Conservation (phyloP, 2,329 filamentous ascomycete species). For the Ascochyta viciae-villosae region DNA sequence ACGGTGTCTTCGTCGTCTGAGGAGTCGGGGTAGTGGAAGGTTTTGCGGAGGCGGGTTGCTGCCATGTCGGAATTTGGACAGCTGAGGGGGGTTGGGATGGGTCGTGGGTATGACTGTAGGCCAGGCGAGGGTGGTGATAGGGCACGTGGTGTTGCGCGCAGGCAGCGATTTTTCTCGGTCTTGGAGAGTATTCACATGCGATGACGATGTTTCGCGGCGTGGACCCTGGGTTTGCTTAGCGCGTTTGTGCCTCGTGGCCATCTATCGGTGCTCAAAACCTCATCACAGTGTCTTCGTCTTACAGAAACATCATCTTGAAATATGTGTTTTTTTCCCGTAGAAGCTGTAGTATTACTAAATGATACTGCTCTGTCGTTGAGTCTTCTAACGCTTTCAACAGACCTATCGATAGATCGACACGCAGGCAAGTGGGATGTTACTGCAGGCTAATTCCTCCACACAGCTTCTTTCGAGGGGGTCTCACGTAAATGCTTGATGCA, state of each 20-base stretch:
- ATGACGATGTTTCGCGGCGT: conserved; percentile 27
- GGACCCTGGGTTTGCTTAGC: conserved; percentile 26
- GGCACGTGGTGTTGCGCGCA: conserved; percentile 11
- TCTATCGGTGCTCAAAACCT: neutral
- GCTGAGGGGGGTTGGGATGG: neutral
- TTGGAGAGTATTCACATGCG: conserved; percentile 15
- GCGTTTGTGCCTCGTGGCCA: neutral
- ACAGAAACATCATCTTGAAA: neutral
- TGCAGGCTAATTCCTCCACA: neutral
- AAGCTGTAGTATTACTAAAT: neutral
- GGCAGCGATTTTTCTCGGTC: conserved; percentile 14
- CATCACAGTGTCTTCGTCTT: neutral
- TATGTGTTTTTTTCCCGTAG: no score
- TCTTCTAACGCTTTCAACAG: neutral
- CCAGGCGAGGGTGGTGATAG: no score
- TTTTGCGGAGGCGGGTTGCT: conserved; percentile 72
- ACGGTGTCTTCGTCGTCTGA: conserved; percentile 61
- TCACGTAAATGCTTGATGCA: no score
- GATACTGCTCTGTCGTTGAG: neutral
- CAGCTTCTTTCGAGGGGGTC: neutral
- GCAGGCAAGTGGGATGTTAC: neutral
- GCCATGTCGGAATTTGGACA: conserved; percentile 47
- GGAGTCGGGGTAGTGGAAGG: conserved; percentile 75
- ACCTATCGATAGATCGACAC: neutral
- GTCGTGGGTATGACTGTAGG: no score